These are phyloP conservation scores for Obba rivulosa DNA, from an alignment of 768 basidiomycete genomes.

Conservation along the genomic window DNA sequence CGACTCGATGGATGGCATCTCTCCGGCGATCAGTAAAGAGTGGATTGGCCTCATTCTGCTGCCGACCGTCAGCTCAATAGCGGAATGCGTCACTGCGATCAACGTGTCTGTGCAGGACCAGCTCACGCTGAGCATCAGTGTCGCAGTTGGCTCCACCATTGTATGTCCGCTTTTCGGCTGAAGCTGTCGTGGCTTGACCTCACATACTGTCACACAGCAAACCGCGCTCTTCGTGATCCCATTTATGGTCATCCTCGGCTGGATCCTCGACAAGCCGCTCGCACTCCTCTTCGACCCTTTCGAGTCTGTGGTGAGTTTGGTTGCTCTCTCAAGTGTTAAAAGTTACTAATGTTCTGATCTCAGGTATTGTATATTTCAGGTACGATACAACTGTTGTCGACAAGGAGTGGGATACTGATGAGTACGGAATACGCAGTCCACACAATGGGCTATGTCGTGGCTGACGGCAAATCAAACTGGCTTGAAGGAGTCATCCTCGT, in stretches of 20 bases:
- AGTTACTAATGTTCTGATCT: neutral
- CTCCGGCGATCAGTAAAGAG: conserved; percentile 66
- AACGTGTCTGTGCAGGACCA: conserved; percentile 86
- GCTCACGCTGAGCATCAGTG: conserved; percentile 76
- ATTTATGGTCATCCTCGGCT: conserved; percentile 72
- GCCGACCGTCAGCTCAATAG: conserved; percentile 76
- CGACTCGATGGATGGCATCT: conserved; percentile 77
- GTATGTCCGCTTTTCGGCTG: conserved; percentile 32
- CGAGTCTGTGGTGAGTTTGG: conserved; percentile 50
- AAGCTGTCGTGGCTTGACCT: neutral
- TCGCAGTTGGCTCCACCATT: conserved; percentile 76
- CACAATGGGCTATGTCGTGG: conserved; percentile 80
- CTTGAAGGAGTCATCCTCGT: conserved; percentile 85
- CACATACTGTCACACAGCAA: conserved; percentile 43
- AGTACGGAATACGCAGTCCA: conserved; percentile 16
- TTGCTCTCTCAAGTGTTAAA: neutral
- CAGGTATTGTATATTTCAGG: conserved; percentile 42
- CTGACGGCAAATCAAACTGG: conserved; percentile 90
- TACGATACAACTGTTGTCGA: conserved; percentile 14
- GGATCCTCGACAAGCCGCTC: conserved; percentile 75
- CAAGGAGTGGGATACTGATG: no score
- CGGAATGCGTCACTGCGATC: conserved; percentile 89
- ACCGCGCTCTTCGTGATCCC: conserved; percentile 66
- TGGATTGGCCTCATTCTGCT: conserved; percentile 89
- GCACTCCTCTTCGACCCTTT: conserved; percentile 85